These are phyloP conservation scores for Rostrohypoxylon terebratum DNA, from an alignment of 495 filamentous ascomycete species.

Conservation along the genomic window DNA sequence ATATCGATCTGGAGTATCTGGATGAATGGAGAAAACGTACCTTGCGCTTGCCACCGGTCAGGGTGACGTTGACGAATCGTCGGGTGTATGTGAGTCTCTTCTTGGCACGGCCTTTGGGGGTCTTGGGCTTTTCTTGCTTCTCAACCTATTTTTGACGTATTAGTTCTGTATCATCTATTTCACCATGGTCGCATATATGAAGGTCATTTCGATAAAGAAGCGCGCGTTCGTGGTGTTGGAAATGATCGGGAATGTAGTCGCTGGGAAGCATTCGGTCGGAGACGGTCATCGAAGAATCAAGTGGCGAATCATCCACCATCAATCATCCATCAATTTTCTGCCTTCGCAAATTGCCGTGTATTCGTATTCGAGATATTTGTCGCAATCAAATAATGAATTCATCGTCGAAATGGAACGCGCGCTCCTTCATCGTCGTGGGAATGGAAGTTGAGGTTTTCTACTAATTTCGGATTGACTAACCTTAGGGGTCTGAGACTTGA, in stretches of 20 bases:
- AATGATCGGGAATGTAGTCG: slow-evolving; percentile 7
- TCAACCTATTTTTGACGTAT: slow-evolving; percentile 70
- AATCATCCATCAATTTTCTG: not conserved
- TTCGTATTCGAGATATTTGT: slow-evolving; percentile 1
- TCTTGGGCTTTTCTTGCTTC: slow-evolving; percentile 91
- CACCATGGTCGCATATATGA: not conserved
- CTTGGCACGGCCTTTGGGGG: slow-evolving; percentile 97
- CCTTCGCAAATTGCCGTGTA: slow-evolving; percentile 7
- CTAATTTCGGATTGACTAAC: slow-evolving; percentile 35
- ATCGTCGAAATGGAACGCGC: slow-evolving; percentile 20
- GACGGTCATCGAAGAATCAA: slow-evolving; percentile 6
- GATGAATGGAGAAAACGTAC: slow-evolving; percentile 57
- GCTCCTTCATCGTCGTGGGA: slow-evolving; percentile 21
- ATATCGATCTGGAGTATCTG: not conserved
- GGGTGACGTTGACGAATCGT: slow-evolving; percentile 98
- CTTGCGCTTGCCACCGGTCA: slow-evolving; percentile 99
- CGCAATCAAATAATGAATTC: not conserved
- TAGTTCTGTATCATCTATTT: slow-evolving; percentile 2
- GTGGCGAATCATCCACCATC: slow-evolving; percentile 23
- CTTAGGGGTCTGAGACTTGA: slow-evolving; percentile 63
- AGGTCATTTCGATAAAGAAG: slow-evolving; percentile 24
- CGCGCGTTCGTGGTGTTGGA: slow-evolving; percentile 13
- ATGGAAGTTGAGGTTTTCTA: not conserved
- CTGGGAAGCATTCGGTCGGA: not conserved
- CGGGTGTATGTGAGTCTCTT: slow-evolving; percentile 98